Evolutionary conservation across 768 basidiomycete genomes (phyloP).

Genomic region (Paxillus involutus): DNA sequence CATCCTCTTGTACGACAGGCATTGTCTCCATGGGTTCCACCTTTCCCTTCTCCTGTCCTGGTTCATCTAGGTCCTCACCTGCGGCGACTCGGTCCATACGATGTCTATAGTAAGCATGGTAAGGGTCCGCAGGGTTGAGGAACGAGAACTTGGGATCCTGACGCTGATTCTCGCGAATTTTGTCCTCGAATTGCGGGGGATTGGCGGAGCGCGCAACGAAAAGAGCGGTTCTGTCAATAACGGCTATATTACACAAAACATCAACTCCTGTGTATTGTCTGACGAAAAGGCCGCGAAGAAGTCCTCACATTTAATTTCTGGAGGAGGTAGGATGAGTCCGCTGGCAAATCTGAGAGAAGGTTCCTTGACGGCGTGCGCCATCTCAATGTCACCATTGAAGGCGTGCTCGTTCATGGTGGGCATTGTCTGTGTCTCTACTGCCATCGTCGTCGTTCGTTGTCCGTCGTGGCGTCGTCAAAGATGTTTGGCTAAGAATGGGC

Average conservation of each 20-base stretch:
- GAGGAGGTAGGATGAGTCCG: conserved; percentile 93
- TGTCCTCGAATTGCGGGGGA: conserved; percentile 91
- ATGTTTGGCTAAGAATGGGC: not conserved
- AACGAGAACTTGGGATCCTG: conserved; percentile 98
- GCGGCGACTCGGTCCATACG: conserved; percentile 80
- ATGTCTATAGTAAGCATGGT: conserved; percentile 97
- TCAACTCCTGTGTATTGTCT: conserved; percentile 5
- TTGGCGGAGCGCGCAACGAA: conserved; percentile 94
- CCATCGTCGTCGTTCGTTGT: conserved; percentile 37
- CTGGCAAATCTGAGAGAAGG: conserved; percentile 58
- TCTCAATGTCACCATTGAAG: conserved; percentile 42
- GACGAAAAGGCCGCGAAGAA: not conserved
- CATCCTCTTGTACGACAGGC: conserved; percentile 47
- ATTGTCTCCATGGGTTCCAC: conserved; percentile 31
- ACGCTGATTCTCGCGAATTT: conserved; percentile 95
- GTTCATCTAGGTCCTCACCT: conserved; percentile 72
- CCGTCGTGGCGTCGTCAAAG: conserved; percentile 24
- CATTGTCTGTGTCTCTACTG: conserved; percentile 42
- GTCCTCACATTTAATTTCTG: conserved; percentile 83
- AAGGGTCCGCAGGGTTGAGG: conserved; percentile 94
- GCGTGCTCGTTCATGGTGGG: conserved; percentile 40
- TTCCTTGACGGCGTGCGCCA: conserved; percentile 34
- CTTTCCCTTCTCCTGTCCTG: conserved; percentile 44
- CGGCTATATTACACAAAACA: conserved; percentile 47
- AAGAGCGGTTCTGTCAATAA: conserved; percentile 92